Percentiles rank a stretch among this genome's conserved stretches.
These are phyloP conservation scores for Cordyceps farinosa DNA, from an alignment of 2,329 filamentous ascomycete species.

Conservation along the genomic window DNA sequence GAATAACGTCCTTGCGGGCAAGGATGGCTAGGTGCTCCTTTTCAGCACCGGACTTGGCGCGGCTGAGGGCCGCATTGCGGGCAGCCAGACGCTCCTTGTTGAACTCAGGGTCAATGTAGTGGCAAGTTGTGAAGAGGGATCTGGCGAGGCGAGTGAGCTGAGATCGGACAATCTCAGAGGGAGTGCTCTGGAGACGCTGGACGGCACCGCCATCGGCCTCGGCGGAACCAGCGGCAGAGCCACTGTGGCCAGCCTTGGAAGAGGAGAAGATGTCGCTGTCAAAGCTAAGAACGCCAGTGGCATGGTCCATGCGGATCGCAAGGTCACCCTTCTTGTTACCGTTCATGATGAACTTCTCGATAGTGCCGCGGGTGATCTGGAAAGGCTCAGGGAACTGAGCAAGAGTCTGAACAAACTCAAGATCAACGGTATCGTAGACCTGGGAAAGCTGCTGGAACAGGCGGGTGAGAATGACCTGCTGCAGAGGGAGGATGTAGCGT, in stretches of 20 bases:
- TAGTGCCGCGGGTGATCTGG: slow-evolving; percentile 83
- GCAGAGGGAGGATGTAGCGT: slow-evolving; percentile 90
- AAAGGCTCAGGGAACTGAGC: slow-evolving; percentile 96
- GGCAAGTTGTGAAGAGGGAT: slow-evolving; percentile 86
- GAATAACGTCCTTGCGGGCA: slow-evolving; percentile 82
- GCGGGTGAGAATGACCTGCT: slow-evolving; percentile 96
- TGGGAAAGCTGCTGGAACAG: slow-evolving; percentile 99
- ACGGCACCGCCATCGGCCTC: slow-evolving; percentile 81
- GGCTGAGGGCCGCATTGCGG: slow-evolving; percentile 73
- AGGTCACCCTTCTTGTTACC: slow-evolving; percentile 99
- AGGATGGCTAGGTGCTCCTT: slow-evolving; percentile 85
- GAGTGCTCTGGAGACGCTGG: slow-evolving; percentile 94
- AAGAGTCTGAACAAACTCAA: slow-evolving; percentile 87
- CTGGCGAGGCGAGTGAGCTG: slow-evolving; percentile 90
- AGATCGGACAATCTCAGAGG: slow-evolving; percentile 93
- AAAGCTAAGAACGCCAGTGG: slow-evolving; percentile 91
- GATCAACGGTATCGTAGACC: slow-evolving; percentile 96
- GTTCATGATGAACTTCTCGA: slow-evolving; percentile 99
- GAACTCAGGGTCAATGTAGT: slow-evolving; percentile 90
- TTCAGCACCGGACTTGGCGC: slow-evolving; percentile 83
- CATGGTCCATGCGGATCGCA: slow-evolving; percentile 92
- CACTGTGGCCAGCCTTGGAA: slow-evolving; percentile 83
- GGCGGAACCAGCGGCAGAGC: slow-evolving; percentile 79
- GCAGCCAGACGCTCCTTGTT: slow-evolving; percentile 76
- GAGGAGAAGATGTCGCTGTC: slow-evolving; percentile 98